Percentiles rank a stretch among this genome's conserved stretches.
These are phyloP conservation scores for Candida gorgasii DNA, from an alignment of 805 yeast species.

Conservation along the genomic window DNA sequence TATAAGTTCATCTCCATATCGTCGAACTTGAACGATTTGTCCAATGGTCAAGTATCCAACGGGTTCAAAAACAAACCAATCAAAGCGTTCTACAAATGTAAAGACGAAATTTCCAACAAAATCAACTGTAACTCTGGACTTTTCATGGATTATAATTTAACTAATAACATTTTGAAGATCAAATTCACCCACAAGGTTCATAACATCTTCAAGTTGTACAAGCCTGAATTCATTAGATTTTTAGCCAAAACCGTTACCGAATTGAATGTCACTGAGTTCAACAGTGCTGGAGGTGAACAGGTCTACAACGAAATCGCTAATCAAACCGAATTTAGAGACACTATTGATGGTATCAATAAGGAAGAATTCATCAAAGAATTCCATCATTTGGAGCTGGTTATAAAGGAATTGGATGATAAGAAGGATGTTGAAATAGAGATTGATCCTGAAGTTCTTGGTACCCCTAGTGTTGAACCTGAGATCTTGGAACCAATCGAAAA, in stretches of 20 bases:
- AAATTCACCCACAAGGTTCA: conserved; percentile 17
- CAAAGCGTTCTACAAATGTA: conserved; percentile 24
- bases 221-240: conserved; percentile 19
- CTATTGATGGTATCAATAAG: conserved; percentile 20
- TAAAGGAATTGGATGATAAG: conserved; percentile 9
- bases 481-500: conserved; percentile 13
- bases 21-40: conserved; percentile 31
- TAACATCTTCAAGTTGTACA: conserved; percentile 15
- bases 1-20: conserved; percentile 29
- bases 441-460: conserved; percentile 5
- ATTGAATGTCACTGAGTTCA: conserved; percentile 8
- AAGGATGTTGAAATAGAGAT: conserved; percentile 4
- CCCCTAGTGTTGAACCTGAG: background rate
- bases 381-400: conserved; percentile 22
- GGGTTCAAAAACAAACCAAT: conserved; percentile 18
- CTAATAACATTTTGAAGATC: conserved; percentile 18
- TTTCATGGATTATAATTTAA: conserved; percentile 18
- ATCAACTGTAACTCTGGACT: conserved; percentile 18
- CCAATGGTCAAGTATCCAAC: conserved; percentile 14
- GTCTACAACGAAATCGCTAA: conserved; percentile 26
- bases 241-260: conserved; percentile 11
- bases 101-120: conserved; percentile 16
- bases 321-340: conserved; percentile 19
- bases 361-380: conserved; percentile 33
- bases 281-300: conserved; percentile 12